Evolutionary conservation across 345 rosid species (phyloP).

Genomic region (Litchi chinensis): DNA sequence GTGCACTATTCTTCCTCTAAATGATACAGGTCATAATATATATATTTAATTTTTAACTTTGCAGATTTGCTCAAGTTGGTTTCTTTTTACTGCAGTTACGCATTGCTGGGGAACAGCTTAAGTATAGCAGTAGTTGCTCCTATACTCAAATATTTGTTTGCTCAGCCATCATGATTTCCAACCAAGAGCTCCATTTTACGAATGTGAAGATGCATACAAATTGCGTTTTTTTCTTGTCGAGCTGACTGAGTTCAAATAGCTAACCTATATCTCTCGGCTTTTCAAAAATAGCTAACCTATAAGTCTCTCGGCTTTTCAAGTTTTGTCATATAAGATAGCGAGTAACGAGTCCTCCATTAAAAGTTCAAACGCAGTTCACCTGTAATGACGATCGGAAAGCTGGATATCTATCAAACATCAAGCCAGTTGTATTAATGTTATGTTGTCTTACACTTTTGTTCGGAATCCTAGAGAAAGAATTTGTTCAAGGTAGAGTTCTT

Average conservation of each 20-base stretch:
- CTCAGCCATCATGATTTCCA: constrained; percentile 39
- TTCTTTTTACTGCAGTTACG: constrained; percentile 59
- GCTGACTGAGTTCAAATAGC: background rate
- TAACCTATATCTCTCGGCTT: background rate
- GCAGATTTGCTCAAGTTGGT: background rate
- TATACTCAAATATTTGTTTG: constrained; percentile 66
- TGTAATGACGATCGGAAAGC: background rate
- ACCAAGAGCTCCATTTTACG: background rate
- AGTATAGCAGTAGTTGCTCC: constrained; percentile 91
- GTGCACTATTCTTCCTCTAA: constrained; percentile 31
- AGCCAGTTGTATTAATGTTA: constrained; percentile 1
- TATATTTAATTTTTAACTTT: background rate
- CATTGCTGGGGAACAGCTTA: constrained; percentile 91
- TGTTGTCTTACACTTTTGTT: background rate
- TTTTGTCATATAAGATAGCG: background rate
- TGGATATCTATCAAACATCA: background rate
- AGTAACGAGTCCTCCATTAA: no score
- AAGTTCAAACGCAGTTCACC: background rate
- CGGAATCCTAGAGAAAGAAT: background rate
- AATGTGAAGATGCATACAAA: background rate
- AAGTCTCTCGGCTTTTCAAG: background rate
- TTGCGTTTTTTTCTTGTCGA: constrained; percentile 5
- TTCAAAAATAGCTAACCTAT: background rate
- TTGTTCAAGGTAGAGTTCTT: background rate
- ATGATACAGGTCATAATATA: background rate